These are phyloP conservation scores for Carex myosuroides DNA, from an alignment of 176 grass and related monocot species.

Conservation along the genomic window DNA sequence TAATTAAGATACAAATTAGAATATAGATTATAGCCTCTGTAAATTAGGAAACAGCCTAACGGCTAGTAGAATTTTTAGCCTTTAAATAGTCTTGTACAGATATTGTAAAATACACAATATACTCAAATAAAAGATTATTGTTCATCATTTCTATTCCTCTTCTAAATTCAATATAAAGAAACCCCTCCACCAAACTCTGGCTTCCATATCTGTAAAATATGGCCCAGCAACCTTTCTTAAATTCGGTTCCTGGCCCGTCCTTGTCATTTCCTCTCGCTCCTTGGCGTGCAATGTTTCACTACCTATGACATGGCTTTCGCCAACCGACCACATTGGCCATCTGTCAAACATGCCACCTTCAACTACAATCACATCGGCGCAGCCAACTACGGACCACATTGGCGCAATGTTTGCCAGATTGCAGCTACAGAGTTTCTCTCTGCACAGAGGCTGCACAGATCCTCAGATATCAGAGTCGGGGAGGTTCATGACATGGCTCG, in stretches of 20 bases:
- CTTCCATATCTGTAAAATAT: background rate
- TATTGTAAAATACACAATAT: too few relatives aligned
- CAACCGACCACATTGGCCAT: slow-evolving; percentile 16
- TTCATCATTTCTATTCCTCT: too few relatives aligned
- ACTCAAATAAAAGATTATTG: too few relatives aligned
- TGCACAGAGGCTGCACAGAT: background rate
- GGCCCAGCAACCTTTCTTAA: slow-evolving; percentile 13
- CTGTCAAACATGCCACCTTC: background rate
- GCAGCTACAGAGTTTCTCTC: slow-evolving; percentile 13
- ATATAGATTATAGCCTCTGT: too few relatives aligned
- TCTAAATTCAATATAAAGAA: too few relatives aligned
- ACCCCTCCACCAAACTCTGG: slow-evolving; percentile 17
- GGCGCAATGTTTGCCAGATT: slow-evolving; percentile 27
- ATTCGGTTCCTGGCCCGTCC: slow-evolving; percentile 13
- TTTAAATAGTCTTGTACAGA: too few relatives aligned
- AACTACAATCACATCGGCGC: background rate
- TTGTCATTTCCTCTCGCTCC: slow-evolving; percentile 7
- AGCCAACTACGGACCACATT: slow-evolving; percentile 14
- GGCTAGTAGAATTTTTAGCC: too few relatives aligned
- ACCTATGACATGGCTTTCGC: slow-evolving; percentile 27
- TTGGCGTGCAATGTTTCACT: slow-evolving; percentile 29
- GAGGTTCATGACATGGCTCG: background rate
- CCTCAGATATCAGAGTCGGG: background rate
- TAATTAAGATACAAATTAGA: too few relatives aligned
- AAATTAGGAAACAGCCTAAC: too few relatives aligned